Percentiles rank a stretch among this genome's conserved stretches.
Evolutionary conservation across 176 grass and related monocot genomes (phyloP).

Genomic region (Bonia amplexicaulis): DNA sequence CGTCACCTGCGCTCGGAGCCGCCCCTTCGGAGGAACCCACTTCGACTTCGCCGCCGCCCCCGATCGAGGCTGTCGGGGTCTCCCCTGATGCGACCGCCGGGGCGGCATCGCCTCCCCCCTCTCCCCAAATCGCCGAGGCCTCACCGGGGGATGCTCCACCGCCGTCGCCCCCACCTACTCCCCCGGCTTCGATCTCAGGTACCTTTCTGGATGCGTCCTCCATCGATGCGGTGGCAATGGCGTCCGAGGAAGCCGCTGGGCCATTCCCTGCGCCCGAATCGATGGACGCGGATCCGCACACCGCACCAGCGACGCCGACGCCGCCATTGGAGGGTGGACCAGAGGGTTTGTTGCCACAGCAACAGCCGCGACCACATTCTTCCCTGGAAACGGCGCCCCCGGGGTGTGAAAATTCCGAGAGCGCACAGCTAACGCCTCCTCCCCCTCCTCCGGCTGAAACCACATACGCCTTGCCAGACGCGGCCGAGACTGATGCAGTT

Average conservation of each 20-base stretch:
- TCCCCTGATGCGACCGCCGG: neutral
- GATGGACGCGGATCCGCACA: neutral
- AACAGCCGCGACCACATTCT: neutral
- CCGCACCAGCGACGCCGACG: neutral
- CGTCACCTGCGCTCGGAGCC: slow-evolving; percentile 19
- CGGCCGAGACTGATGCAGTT: neutral
- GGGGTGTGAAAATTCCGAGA: slow-evolving; percentile 13
- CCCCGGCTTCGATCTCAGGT: neutral
- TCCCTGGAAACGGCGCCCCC: neutral
- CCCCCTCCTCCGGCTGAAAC: neutral
- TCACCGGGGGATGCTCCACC: slow-evolving; percentile 7
- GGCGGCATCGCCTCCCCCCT: neutral
- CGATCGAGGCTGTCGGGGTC: neutral
- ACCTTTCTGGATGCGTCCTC: neutral
- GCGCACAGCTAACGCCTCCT: neutral
- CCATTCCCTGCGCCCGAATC: slow-evolving; percentile 1
- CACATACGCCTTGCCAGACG: neutral
- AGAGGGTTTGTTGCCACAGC: slow-evolving; percentile 12
- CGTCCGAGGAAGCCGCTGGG: neutral
- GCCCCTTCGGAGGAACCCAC: neutral
- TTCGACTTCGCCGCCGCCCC: neutral
- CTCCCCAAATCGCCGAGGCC: slow-evolving; percentile 2
- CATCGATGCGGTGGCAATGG: neutral
- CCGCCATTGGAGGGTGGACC: neutral
- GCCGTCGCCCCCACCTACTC: neutral